Conservation (phyloP, 2,329 filamentous ascomycete genomes). For the Hypoxylon sp. region DNA sequence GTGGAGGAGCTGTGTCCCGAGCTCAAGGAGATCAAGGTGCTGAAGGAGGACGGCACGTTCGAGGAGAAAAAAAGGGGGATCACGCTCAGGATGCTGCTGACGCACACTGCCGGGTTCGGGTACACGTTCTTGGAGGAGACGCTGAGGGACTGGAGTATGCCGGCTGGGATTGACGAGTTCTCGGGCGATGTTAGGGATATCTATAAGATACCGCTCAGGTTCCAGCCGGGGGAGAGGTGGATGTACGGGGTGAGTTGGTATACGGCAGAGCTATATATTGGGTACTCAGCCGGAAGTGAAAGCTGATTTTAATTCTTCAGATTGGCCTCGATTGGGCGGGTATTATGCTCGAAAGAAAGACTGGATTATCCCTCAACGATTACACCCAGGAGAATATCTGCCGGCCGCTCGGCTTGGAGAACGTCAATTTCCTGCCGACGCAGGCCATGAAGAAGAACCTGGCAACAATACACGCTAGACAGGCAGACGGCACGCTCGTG, state of each 20-base stretch:
- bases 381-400: constrained; percentile 63
- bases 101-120: constrained; percentile 67
- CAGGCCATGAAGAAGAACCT: constrained; percentile 65
- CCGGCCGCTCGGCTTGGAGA: constrained; percentile 59
- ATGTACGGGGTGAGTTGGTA: constrained; percentile 65
- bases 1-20: constrained; percentile 63
- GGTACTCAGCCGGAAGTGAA: background rate
- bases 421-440: constrained; percentile 68
- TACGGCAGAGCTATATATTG: background rate
- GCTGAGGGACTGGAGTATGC: constrained; percentile 60
- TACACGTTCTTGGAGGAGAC: constrained; percentile 67
- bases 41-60: constrained; percentile 53
- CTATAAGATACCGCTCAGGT: constrained; percentile 64
- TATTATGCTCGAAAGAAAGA: constrained; percentile 59
- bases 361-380: constrained; percentile 58
- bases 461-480: constrained; percentile 67
- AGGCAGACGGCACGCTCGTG: constrained; percentile 56
- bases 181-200: constrained; percentile 65
- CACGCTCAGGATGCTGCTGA: constrained; percentile 69
- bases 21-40: constrained; percentile 60
- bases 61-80: constrained; percentile 62
- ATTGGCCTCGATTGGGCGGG: constrained; percentile 66
- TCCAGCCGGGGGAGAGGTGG: constrained; percentile 73
- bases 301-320: constrained; percentile 53
- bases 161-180: constrained; percentile 68